These are phyloP conservation scores for Solanum stenotomum DNA, from an alignment of 257 asterid species.

Conservation along the genomic window DNA sequence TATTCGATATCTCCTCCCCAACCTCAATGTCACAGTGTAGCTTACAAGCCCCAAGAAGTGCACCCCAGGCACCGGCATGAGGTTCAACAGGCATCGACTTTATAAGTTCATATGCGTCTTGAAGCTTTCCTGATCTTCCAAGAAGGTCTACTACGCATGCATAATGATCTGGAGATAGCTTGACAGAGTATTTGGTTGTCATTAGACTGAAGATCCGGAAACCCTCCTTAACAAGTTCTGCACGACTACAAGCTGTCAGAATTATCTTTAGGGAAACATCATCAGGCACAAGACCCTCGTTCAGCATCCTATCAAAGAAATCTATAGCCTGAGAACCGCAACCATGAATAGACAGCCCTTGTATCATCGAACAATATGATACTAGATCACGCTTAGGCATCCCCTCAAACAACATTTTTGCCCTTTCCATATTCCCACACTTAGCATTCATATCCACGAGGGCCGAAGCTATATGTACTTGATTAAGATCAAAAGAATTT, in stretches of 20 bases:
- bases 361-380: constrained; percentile 67
- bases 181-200: constrained; percentile 27
- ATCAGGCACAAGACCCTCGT: constrained; percentile 61
- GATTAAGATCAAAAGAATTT: constrained; percentile 26
- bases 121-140: constrained; percentile 61
- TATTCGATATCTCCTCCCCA: constrained; percentile 41
- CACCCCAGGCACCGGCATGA: constrained; percentile 82
- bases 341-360: constrained; percentile 59
- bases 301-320: constrained; percentile 50
- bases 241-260: constrained; percentile 49
- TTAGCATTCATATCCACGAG: constrained; percentile 72
- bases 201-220: constrained; percentile 40
- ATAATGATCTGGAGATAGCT: constrained; percentile 64
- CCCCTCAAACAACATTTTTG: constrained; percentile 33
- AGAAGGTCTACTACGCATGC: constrained; percentile 69
- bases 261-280: constrained; percentile 56
- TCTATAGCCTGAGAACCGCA: constrained; percentile 36
- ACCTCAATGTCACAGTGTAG: constrained; percentile 42
- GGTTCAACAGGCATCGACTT: constrained; percentile 44
- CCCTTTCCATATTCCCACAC: constrained; percentile 75
- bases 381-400: constrained; percentile 48
- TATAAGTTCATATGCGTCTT: constrained; percentile 66
- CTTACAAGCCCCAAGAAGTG: constrained; percentile 70
- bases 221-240: constrained; percentile 58
- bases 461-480: constrained; percentile 48